These are phyloP conservation scores for Citrus mangshanensis DNA, from an alignment of 345 rosid genomes.

Conservation along the genomic window DNA sequence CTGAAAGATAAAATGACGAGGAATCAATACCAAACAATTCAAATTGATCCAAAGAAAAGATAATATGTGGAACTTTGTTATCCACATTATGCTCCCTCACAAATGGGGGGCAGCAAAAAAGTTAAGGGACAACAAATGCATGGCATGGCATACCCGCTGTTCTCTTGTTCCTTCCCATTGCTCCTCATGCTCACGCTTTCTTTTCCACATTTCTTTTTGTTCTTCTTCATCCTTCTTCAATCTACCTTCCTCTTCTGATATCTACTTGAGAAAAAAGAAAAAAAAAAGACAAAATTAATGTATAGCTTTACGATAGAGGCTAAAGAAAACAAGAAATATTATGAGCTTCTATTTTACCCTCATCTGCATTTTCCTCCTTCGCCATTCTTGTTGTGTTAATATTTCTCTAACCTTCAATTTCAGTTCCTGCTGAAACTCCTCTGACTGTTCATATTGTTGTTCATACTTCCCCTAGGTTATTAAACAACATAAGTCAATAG, in stretches of 20 bases:
- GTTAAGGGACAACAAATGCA: neutral
- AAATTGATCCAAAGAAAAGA: neutral
- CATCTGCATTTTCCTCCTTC: conserved; percentile 97
- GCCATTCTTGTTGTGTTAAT: conserved; percentile 98
- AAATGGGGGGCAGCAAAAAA: neutral
- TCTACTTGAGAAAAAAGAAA: conserved; percentile 40
- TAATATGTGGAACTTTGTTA: neutral
- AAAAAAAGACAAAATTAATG: neutral
- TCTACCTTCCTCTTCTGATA: conserved; percentile 98
- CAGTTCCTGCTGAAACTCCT: conserved; percentile 75
- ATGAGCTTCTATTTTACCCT: conserved; percentile 56
- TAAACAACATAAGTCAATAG: neutral
- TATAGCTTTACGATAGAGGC: neutral
- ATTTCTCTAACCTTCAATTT: conserved; percentile 83
- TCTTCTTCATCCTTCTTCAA: conserved; percentile 97
- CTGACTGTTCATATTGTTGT: conserved; percentile 66
- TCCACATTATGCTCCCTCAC: neutral
- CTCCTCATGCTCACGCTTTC: conserved; percentile 96
- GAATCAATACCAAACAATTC: neutral
- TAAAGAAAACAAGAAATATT: conserved; percentile 7
- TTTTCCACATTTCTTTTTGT: conserved; percentile 93
- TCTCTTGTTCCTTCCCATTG: conserved; percentile 99
- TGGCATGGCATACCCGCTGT: conserved; percentile 58
- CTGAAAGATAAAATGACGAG: conserved; percentile 26
- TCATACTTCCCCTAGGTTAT: conserved; percentile 80